phyloP scores from a whole-genome alignment of 1,139 yeast species.

The Magnusiomyces fungicola region DNA sequence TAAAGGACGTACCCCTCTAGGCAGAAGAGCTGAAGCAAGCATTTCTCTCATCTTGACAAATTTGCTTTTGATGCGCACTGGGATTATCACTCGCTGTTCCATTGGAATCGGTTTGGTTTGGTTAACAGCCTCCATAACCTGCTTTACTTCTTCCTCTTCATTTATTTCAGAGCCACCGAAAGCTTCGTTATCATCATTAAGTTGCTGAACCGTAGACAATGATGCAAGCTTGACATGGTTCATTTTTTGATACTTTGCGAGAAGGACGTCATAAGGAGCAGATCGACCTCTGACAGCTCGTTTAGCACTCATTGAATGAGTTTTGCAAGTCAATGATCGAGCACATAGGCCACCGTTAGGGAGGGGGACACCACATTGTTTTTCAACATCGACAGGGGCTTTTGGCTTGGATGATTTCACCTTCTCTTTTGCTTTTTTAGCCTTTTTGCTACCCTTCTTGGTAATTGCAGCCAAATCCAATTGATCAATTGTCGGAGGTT shows the following conservation, averaged over 20 bases:
- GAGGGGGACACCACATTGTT: slow-evolving; percentile 91
- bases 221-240: slow-evolving; percentile 82
- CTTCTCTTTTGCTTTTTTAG: slow-evolving; percentile 37
- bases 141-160: slow-evolving; percentile 88
- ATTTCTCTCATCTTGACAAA: slow-evolving; percentile 63
- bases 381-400: slow-evolving; percentile 88
- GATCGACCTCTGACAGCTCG: slow-evolving; percentile 91
- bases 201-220: slow-evolving; percentile 28
- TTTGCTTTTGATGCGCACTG: slow-evolving; percentile 59
- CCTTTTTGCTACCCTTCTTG: slow-evolving; percentile 14
- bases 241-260: slow-evolving; percentile 84
- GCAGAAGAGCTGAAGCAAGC: slow-evolving; percentile 30
- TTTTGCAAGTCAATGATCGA: slow-evolving; percentile 88
- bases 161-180: slow-evolving; percentile 26
- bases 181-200: slow-evolving; percentile 25
- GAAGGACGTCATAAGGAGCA: slow-evolving; percentile 80
- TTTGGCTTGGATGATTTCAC: slow-evolving; percentile 54
- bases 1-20: slow-evolving; percentile 10
- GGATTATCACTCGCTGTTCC: slow-evolving; percentile 65
- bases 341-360: slow-evolving; percentile 94
- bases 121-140: slow-evolving; percentile 79
- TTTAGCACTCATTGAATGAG: slow-evolving; percentile 97
- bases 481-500: slow-evolving; percentile 14
- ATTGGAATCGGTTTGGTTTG: slow-evolving; percentile 73
- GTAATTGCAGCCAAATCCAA: slow-evolving; percentile 12